phyloP scores from a whole-genome alignment of 352 stramenopile genomes.

The Phytophthora fragariaefolia region DNA sequence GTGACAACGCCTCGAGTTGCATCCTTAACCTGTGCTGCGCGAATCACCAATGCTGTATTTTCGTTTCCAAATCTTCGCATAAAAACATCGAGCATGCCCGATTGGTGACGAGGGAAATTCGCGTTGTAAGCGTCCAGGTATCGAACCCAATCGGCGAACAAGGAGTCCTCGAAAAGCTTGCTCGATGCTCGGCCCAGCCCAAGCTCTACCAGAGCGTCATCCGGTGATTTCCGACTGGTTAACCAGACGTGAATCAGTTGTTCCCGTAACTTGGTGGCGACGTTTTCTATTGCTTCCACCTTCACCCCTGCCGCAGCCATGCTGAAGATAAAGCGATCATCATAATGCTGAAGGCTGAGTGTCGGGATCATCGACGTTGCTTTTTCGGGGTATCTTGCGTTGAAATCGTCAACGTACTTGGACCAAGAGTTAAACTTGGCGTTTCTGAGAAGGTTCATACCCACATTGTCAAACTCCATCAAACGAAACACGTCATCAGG shows the following conservation, averaged over 20 bases:
- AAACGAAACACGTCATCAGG: background rate
- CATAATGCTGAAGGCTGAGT: background rate
- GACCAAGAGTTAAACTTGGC: background rate
- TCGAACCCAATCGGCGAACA: background rate
- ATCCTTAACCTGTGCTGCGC: background rate
- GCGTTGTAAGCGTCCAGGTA: background rate
- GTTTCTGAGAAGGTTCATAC: background rate
- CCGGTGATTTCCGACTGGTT: background rate
- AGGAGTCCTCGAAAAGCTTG: background rate
- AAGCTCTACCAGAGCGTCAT: background rate
- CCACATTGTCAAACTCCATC: background rate
- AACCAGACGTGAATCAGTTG: background rate
- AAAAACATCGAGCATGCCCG: background rate
- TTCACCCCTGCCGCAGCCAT: background rate
- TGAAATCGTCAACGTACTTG: background rate
- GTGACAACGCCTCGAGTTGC: background rate
- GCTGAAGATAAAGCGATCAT: background rate
- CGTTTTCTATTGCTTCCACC: background rate
- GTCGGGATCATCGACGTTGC: background rate
- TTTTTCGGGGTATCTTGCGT: background rate
- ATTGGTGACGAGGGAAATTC: background rate
- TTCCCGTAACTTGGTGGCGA: background rate
- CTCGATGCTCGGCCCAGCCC: background rate
- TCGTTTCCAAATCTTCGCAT: background rate
- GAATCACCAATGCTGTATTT: no score